Base-by-base conservation (phyloP, 441 rosid species). In the Capsella rubella region DNA sequence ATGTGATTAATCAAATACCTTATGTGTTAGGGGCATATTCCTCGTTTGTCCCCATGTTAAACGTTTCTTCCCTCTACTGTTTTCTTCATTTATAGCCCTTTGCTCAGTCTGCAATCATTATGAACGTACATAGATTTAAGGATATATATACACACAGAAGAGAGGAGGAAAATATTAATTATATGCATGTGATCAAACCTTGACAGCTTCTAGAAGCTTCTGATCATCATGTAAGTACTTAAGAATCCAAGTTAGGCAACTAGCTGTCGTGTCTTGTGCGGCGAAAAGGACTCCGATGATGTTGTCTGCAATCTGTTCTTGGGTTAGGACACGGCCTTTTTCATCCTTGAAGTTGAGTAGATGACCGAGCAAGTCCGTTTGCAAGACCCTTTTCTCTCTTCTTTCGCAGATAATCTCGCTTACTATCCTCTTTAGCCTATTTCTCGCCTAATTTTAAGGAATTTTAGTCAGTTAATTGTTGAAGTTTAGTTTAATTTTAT, bases 221-320 rank as follows among this genome's bases (percentile, higher is more conserved):
- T 64, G 86, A 73, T 89, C 84, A 64, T 89, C 91, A 47, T 80
- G 84, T 31, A 95, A 94, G 83, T 84, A 92, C 69, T 90, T 95
- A 51, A 95, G 85, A 75, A 92, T 85, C 99, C 99, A 95, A 34
- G 99, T 92, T 39, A 92, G 73, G 71, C 78, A 84, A 77, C 92
- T 88, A 50, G 99, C 99, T 18, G 98, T 95, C 28, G 99, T 95
- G 87, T 92, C 99, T 79, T 86, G 96, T 4, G 98, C 98, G 0
- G 99, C 99, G 75, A 95, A 95, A 16, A 95, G 87, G n/a, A 89
- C 98, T 75, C 99, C 99, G n/a, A 92, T 88, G 35, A 90, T 83
- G 78, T 95, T 95, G 68, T 95, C 98, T 21, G 95, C 81, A 61
- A 92, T 83, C 74, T 85, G 85, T 32, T 86, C 84, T 54, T 88